Evolutionary conservation across 306 rosid species (phyloP).

Genomic region (Ammopiptanthus mongolicus): DNA sequence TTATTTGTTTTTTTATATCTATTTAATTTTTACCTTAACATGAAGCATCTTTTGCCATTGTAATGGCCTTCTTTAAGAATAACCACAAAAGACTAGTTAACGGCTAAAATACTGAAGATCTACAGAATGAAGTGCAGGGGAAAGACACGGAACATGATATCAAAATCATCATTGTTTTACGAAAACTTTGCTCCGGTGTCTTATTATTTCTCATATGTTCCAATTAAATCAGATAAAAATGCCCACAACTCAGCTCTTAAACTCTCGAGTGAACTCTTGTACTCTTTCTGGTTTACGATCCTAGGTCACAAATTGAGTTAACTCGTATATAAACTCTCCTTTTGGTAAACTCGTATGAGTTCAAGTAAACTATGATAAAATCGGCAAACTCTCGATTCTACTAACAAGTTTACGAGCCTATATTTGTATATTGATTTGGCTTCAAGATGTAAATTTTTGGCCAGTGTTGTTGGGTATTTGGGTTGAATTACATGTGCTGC

Average conservation of each 20-base stretch:
- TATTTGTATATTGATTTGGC: too few species aligned
- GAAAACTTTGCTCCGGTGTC: neutral
- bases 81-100: neutral
- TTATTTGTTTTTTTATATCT: neutral
- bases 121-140: neutral
- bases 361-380: too few species aligned
- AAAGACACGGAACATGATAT: neutral
- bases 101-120: neutral
- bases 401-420: too few species aligned
- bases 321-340: too few species aligned
- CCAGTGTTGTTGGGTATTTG: too few species aligned
- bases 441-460: too few species aligned
- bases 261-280: too few species aligned
- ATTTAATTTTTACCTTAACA: neutral
- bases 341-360: too few species aligned
- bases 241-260: neutral
- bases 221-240: neutral
- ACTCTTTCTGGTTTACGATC: too few species aligned
- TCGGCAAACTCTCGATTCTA: too few species aligned
- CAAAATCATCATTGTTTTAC: neutral
- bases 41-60: conserved; percentile 5
- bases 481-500: too few species aligned
- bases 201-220: neutral
- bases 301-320: too few species aligned
- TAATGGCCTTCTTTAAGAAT: neutral